Conservation (phyloP, 352 stramenopile genomes). For the Peronosclerospora sorghi region DNA sequence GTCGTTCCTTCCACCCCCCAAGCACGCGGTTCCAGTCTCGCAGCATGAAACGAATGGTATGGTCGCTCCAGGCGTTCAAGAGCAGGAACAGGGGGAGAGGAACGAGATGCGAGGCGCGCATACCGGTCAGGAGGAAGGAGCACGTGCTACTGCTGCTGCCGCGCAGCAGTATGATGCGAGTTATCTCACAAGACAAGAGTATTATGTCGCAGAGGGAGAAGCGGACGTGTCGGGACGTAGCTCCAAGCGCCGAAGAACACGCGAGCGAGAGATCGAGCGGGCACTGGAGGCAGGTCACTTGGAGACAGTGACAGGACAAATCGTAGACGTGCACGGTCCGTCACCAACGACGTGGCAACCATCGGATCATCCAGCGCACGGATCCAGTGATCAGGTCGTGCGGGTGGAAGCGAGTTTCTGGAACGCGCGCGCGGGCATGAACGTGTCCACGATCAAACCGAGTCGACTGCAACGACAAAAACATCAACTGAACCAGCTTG, state of each 20-base stretch:
- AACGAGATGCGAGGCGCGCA: slow-evolving; percentile 1
- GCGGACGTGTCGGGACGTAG: slow-evolving; percentile 14
- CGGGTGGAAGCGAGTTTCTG: slow-evolving; percentile 69
- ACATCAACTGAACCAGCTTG: slow-evolving; percentile 75
- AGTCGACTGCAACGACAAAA: slow-evolving; percentile 67
- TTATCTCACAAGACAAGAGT: slow-evolving; percentile 13
- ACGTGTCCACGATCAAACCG: slow-evolving; percentile 45
- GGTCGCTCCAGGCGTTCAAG: slow-evolving; percentile 1
- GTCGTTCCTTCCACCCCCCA: slow-evolving; percentile 54
- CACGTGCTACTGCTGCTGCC: slow-evolving; percentile 15
- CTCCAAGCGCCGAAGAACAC: slow-evolving; percentile 42
- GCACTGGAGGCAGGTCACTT: slow-evolving; percentile 63
- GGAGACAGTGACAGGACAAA: slow-evolving; percentile 40
- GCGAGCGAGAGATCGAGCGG: slow-evolving; percentile 59
- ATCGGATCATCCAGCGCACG: slow-evolving; percentile 16
- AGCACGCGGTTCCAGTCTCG: slow-evolving; percentile 24
- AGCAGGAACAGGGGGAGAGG: slow-evolving; percentile 2
- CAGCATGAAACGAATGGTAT: neutral
- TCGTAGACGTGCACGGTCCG: slow-evolving; percentile 49
- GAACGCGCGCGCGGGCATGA: slow-evolving; percentile 41
- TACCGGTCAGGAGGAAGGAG: slow-evolving; percentile 6
- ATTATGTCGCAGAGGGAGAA: slow-evolving; percentile 30
- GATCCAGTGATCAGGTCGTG: slow-evolving; percentile 21
- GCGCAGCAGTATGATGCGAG: slow-evolving; percentile 26
- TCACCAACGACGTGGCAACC: slow-evolving; percentile 43